These are phyloP conservation scores for Lactarius sanguifluus DNA, from an alignment of 768 basidiomycete genomes.

Conservation along the genomic window DNA sequence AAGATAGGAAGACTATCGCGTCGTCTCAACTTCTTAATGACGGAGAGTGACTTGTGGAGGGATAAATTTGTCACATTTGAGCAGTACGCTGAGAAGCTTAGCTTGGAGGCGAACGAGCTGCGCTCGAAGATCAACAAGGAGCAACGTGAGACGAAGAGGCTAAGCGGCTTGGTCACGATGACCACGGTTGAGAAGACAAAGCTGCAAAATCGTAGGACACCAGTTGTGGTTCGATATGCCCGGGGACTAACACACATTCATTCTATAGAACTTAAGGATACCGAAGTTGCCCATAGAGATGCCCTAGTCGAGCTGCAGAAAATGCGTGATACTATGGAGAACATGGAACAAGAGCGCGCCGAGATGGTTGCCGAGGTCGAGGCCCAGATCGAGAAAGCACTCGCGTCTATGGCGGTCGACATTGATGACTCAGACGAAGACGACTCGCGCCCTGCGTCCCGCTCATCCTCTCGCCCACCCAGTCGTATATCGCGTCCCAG, in stretches of 20 bases:
- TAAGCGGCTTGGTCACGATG: constrained; percentile 75
- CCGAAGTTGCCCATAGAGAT: constrained; percentile 76
- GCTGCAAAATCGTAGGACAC: constrained; percentile 69
- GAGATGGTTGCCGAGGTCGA: constrained; percentile 94
- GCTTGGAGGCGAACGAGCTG: constrained; percentile 81
- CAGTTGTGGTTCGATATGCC: neutral
- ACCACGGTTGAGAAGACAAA: constrained; percentile 78
- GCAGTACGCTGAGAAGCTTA: constrained; percentile 89
- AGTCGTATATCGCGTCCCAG: constrained; percentile 32
- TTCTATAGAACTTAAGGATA: constrained; percentile 71
- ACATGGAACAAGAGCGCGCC: constrained; percentile 82
- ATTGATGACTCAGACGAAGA: constrained; percentile 76
- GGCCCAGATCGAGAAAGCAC: constrained; percentile 84
- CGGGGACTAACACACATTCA: neutral
- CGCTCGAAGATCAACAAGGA: constrained; percentile 88
- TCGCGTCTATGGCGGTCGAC: constrained; percentile 82
- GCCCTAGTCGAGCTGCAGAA: constrained; percentile 77
- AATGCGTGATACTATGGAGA: constrained; percentile 85
- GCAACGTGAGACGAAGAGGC: constrained; percentile 81
- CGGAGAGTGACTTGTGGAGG: constrained; percentile 86
- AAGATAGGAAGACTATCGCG: constrained; percentile 87
- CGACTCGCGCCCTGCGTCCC: constrained; percentile 53
- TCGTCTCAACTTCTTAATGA: constrained; percentile 89
- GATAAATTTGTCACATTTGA: constrained; percentile 95
- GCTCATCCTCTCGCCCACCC: constrained; percentile 20